These are phyloP conservation scores for Corchorus capsularis DNA, from an alignment of 345 rosid genomes.

Conservation along the genomic window DNA sequence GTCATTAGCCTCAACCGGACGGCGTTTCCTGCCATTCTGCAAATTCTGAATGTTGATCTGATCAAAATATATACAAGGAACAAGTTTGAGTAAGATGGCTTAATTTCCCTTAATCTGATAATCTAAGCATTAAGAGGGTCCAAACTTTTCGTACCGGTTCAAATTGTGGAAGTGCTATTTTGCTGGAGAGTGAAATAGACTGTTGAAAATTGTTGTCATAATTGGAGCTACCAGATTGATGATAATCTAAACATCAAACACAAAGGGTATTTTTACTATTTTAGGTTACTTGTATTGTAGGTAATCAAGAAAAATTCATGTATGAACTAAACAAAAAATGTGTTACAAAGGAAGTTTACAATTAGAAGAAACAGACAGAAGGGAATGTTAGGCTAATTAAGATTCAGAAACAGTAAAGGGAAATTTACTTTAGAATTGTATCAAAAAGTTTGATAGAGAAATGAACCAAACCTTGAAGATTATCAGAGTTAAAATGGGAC, in stretches of 20 bases:
- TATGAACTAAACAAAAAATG: background rate
- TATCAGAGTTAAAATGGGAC: slow-evolving; percentile 18
- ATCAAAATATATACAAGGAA: background rate
- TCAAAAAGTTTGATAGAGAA: background rate
- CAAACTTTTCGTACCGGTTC: slow-evolving; percentile 21
- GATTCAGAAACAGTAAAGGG: background rate
- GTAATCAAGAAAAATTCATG: background rate
- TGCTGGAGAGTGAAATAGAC: slow-evolving; percentile 14
- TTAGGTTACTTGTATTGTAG: background rate
- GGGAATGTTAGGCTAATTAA: background rate
- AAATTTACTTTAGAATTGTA: background rate
- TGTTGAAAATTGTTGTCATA: slow-evolving; percentile 27
- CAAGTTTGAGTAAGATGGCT: background rate
- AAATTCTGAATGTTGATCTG: slow-evolving; percentile 29
- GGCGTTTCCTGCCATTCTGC: slow-evolving; percentile 25
- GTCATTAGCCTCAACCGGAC: slow-evolving; percentile 18
- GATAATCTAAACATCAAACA: slow-evolving; percentile 30
- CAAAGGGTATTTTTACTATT: background rate
- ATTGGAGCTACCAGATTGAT: slow-evolving; percentile 20
- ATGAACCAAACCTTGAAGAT: slow-evolving; percentile 39
- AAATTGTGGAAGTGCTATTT: slow-evolving; percentile 18
- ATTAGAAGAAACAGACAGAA: background rate
- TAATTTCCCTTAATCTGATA: background rate
- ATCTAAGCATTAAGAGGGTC: background rate
- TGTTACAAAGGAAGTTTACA: background rate